Evolutionary conservation across 2,329 filamentous ascomycete genomes (phyloP), one percentile per base, ranked within the genome.

Genomic region (Fusarium sp.): DNA sequence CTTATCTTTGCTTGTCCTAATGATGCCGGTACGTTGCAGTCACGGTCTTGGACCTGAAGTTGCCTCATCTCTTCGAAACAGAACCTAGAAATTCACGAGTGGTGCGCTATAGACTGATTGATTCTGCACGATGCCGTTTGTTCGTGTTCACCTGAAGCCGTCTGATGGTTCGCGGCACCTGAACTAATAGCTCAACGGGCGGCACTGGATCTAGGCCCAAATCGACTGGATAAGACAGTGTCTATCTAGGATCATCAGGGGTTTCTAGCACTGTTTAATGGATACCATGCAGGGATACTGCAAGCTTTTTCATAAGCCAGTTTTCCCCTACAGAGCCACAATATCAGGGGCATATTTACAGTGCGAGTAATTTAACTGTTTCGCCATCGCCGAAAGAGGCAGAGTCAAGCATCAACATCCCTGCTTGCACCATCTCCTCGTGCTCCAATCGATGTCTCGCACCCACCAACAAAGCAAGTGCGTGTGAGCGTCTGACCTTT

Each of bases 121-220:
- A 27, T 47, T 38, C 52, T 60, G 60, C 44, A 67, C 20, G 41
- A 54, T 41, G 65, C 59, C 52, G 56, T 46, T 61, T 47, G 62
- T 35, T 70, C 66, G 62, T 74, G 67, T 72, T 76, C 65, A 74
- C 71, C 73, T 76, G 68, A 75, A 76, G 71, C 65, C 56, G 59
- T 65, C 44, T 70, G 68, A 45, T 44, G 62, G 65, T 53, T 61
- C 69, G 62, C 61, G 63, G 65, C 57, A 66, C 65, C 70, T 75
- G 58, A 68, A 62, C 47, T 72, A 66, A 27, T 45, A 35, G 41
- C 53, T 56, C 53, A 47, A 56, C 29, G 53, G 39, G 53, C 39
- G 22, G 39, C 29, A 46, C n/a, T 46, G 53, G 47, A 46, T 56
- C 53, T 46, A 56, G 53, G 29, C 22, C 41, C 29, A 27, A 35